phyloP scores from a whole-genome alignment of 345 rosid genomes.

The Hibiscus tridactylites region DNA sequence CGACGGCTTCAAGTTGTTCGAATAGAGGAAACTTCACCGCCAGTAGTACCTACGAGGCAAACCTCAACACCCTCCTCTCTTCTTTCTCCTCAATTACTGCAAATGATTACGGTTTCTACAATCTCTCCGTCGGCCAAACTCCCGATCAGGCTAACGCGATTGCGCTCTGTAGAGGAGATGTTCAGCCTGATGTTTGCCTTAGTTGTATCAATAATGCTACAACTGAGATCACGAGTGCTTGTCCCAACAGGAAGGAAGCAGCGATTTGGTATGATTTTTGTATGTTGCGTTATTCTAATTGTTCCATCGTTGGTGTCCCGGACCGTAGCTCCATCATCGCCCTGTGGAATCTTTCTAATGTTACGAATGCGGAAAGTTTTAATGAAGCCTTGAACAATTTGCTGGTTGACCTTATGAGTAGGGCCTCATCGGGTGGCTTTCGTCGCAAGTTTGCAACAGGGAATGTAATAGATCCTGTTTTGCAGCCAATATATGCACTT shows the following conservation, averaged over 20 bases:
- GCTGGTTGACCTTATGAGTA: not conserved
- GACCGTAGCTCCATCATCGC: not conserved
- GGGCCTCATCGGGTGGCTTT: not conserved
- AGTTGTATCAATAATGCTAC: not conserved
- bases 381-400: not conserved
- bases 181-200: not conserved
- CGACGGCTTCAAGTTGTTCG: not conserved
- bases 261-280: not conserved
- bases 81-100: conserved; percentile 15
- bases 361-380: not conserved
- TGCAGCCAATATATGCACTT: not conserved
- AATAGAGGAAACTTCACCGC: not conserved
- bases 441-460: not conserved
- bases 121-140: conserved; percentile 8
- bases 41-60: conserved; percentile 10
- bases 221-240: not conserved
- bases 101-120: conserved; percentile 23
- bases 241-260: not conserved
- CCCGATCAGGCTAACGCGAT: not conserved
- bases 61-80: conserved; percentile 15
- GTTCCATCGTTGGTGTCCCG: not conserved
- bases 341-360: not conserved
- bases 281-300: not conserved
- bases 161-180: not conserved
- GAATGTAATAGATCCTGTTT: not conserved